Evolutionary conservation across 2,329 filamentous ascomycete genomes (phyloP), one percentile per base, ranked within the genome.

Genomic region (Botrytis aclada): DNA sequence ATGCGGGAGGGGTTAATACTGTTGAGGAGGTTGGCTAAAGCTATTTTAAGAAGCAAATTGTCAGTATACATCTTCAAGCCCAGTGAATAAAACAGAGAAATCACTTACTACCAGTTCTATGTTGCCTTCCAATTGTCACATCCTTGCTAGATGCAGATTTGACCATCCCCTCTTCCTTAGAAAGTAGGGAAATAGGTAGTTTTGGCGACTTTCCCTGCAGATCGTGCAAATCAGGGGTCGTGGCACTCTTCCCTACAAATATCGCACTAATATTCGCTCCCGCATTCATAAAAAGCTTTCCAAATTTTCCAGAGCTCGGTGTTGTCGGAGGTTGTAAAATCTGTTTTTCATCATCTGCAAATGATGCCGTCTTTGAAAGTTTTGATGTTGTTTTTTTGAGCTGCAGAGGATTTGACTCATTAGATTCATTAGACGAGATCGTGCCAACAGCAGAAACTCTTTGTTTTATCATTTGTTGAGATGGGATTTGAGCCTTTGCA

Each of bases 181-280:
- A 56, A 14, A 54, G 64, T 20, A 22, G 56, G 8, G 64, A 41
- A 41, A 29, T 25, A 3, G 47, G 45, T 18, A 32, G 10, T 37
- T 54, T 56, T 4, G 25, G 34, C 2, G 34, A 41, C 56, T 67
- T 29, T 1, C 25, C 25, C 25, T 54, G 51, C 25, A 18, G 34
- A 56, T 67, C 34, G 16, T 20, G 45, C 51, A 37, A 37, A 56
- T 56, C 12, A 18, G 16, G 9, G 7, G 34, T 37, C 5, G n/a
- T 54, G 14, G 14, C 51, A 41, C 18, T 32, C 34, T 67, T 67
- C 12, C 64, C 64, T 6, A 67, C 64, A 29, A 67, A 67, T 54
- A 56, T 54, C 1, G 64, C 64, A 67, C 64, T 56, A 32, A 67
- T 67, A 41, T 67, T 67, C 18, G 64, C 45, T 41, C 64, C 34